phyloP scores from a whole-genome alignment of 2,329 filamentous ascomycete genomes.

The Mariannaea elegans region DNA sequence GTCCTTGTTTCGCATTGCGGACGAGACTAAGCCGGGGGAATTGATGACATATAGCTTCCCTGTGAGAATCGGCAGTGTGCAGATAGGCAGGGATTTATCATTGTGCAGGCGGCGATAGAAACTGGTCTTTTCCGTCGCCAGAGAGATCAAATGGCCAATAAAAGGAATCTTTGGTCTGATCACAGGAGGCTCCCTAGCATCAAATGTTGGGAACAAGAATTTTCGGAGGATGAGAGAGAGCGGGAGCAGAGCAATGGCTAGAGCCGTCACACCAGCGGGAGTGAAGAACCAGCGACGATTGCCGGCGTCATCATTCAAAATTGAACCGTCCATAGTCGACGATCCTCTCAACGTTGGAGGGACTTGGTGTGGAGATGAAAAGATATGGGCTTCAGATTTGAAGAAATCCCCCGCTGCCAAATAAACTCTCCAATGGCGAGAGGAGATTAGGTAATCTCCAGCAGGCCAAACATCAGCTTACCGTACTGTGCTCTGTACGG shows the following conservation, averaged over 20 bases:
- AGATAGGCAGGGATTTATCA: constrained; percentile 43
- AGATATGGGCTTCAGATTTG: no score
- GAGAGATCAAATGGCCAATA: constrained; percentile 28
- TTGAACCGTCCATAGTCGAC: no score
- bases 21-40: constrained; percentile 48
- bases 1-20: constrained; percentile 50
- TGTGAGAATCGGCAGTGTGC: constrained; percentile 54
- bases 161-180: constrained; percentile 24
- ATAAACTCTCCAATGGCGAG: no score
- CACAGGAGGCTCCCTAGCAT: constrained; percentile 22
- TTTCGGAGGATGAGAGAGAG: background rate
- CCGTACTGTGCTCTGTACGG: no score
- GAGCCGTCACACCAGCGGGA: background rate
- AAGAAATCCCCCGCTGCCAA: no score
- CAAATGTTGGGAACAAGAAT: constrained; percentile 10
- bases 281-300: background rate
- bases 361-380: no score
- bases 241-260: background rate
- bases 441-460: no score
- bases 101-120: constrained; percentile 33
- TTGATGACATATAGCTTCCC: constrained; percentile 55
- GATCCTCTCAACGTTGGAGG: no score
- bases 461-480: no score
- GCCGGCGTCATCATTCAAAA: no score
- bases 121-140: constrained; percentile 18